Base-by-base conservation (phyloP, 805 yeast species). In the Saturnispora quitensis region DNA sequence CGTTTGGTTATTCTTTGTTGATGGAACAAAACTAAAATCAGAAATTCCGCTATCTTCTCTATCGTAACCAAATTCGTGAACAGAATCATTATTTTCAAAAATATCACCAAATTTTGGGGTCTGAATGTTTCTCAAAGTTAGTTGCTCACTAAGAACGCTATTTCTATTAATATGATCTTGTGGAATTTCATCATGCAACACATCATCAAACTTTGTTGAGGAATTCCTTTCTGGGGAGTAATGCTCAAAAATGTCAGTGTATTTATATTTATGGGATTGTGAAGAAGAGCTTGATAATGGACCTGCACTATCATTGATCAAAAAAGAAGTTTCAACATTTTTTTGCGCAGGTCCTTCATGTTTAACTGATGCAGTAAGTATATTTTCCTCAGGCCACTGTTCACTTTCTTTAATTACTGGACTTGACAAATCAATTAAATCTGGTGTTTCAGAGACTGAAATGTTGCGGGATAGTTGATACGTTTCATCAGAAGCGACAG, bases 361-460 rank as follows among this genome's bases (percentile, higher is more conserved):
- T 5, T 38, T 20, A 18, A 20, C n/a, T 38, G 24, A 17, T 18
- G 24, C 12, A 18, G 20, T 13, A 18, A 20, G 13, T 8, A 18
- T 20, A 10, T 7, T 18, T 17, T 38, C 15, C 45, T 27, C 34
- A 27, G 15, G 12, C 17, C 28, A 27, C n/a, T 25, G 20, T 38
- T 27, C 3, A 42, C 50, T 25, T 58, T 51, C 3, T 18, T 38
- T 25, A 10, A 17, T 6, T n/a, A 38, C 42, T 17, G 69, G 66
- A 34, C 67, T 63, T 8, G 62, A 47, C 22, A 66, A 56, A 50
- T 66, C 64, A 33, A 66, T 65, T 20, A 66, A 53, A 50, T 65
- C 68, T 3, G 62, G 62, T 36, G 58, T 58, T 44, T 43, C 48
- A 10, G 40, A 15, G 8, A 25, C 31, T 10, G 18, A 20, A 13